phyloP scores from a whole-genome alignment of 768 basidiomycete genomes.

The Mycena vulgaris region DNA sequence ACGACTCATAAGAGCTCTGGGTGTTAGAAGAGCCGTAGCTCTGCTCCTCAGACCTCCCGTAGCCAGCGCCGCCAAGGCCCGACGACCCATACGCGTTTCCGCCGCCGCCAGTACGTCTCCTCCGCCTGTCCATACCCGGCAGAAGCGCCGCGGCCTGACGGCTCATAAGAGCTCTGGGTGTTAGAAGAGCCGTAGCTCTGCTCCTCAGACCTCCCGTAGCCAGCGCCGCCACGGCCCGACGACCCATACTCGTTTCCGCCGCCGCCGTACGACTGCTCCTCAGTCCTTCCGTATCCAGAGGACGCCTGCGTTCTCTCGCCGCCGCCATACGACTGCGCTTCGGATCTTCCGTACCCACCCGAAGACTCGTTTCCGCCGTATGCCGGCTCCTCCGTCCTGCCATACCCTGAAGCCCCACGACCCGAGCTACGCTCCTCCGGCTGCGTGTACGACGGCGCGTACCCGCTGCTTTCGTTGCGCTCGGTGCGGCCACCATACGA shows the following conservation, averaged over 20 bases:
- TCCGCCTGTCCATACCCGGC: slow-evolving; percentile 12
- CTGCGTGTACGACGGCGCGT: slow-evolving; percentile 23
- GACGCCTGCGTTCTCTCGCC: slow-evolving; percentile 28
- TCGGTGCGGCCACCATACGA: slow-evolving; percentile 1
- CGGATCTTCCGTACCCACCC: slow-evolving; percentile 11
- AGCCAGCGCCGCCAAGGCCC: slow-evolving; percentile 25
- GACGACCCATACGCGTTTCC: slow-evolving; percentile 39
- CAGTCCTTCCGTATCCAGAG: slow-evolving; percentile 36
- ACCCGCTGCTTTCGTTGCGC: slow-evolving; percentile 11
- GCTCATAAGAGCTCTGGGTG: neutral
- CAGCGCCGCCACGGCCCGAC: slow-evolving; percentile 27
- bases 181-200: slow-evolving; percentile 8
- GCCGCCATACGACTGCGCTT: neutral
- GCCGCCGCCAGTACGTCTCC: no score
- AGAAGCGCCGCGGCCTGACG: slow-evolving; percentile 7
- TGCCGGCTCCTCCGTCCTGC: neutral
- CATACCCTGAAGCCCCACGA: slow-evolving; percentile 19
- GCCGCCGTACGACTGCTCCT: slow-evolving; percentile 35
- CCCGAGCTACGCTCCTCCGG: slow-evolving; percentile 12
- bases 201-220: slow-evolving; percentile 34
- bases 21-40: slow-evolving; percentile 7
- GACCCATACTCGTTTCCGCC: slow-evolving; percentile 39
- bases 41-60: slow-evolving; percentile 32
- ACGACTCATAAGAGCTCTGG: slow-evolving; percentile 8
- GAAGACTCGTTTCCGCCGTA: slow-evolving; percentile 23